Conservation (phyloP, 768 basidiomycete genomes). For the Boletus tomentosulus region DNA sequence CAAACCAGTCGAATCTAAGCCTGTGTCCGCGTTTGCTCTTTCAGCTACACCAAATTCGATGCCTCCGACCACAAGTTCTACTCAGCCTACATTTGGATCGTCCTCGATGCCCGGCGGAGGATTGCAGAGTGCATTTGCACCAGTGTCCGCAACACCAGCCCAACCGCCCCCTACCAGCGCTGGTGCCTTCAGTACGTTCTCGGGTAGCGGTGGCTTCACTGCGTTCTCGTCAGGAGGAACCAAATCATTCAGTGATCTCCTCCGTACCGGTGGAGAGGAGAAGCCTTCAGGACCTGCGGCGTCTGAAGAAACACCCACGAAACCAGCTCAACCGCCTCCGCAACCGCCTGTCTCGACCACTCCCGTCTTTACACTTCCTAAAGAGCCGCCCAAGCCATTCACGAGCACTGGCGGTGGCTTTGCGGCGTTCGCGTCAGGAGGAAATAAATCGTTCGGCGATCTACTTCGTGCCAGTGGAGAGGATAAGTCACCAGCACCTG, state of each 20-base stretch:
- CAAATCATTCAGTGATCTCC: slow-evolving; percentile 60
- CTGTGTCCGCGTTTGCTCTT: background rate
- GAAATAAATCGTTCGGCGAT: slow-evolving; percentile 56
- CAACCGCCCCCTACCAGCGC: slow-evolving; percentile 10
- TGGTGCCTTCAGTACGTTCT: slow-evolving; percentile 28
- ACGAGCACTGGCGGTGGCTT: slow-evolving; percentile 38
- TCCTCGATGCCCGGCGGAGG: slow-evolving; percentile 30
- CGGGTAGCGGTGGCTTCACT: slow-evolving; percentile 39
- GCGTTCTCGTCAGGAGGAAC: slow-evolving; percentile 45
- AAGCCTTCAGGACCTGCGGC: background rate
- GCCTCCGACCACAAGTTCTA: background rate
- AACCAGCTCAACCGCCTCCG: background rate
- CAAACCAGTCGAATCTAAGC: background rate
- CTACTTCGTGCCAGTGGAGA: slow-evolving; percentile 44
- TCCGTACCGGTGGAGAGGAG: slow-evolving; percentile 33
- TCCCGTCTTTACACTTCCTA: background rate
- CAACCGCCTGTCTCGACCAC: background rate
- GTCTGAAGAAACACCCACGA: background rate
- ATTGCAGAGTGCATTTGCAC: slow-evolving; percentile 17
- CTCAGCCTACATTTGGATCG: slow-evolving; percentile 33
- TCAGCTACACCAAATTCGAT: background rate
- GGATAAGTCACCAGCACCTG: slow-evolving; percentile 19
- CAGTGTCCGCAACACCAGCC: slow-evolving; percentile 1
- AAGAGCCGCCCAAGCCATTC: background rate
- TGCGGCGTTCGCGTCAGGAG: slow-evolving; percentile 44